A percentile compares a stretch with the other conserved stretches of the same genome.
These are phyloP conservation scores for Pseudonectria buxi DNA, from an alignment of 2,329 filamentous ascomycete genomes.

Conservation along the genomic window DNA sequence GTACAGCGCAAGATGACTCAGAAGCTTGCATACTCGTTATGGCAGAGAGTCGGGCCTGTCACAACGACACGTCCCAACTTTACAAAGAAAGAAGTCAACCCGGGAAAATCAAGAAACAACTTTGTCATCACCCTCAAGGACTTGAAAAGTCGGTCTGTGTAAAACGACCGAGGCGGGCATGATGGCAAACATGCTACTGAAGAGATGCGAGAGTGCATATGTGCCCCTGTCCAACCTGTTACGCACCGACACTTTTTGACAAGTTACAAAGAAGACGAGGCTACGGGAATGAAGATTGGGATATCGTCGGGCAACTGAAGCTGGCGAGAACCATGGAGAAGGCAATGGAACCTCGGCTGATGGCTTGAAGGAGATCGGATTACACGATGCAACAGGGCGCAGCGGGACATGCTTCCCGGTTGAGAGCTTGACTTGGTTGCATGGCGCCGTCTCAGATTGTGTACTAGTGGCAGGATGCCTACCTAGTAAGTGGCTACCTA, in stretches of 20 bases:
- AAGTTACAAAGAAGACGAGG: slow-evolving; percentile 3
- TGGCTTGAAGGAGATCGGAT: too few relatives aligned
- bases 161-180: slow-evolving; percentile 7
- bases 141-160: slow-evolving; percentile 12
- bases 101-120: slow-evolving; percentile 77
- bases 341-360: too few relatives aligned
- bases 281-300: too few relatives aligned
- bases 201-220: slow-evolving; percentile 14
- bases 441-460: slow-evolving; percentile 16
- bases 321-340: too few relatives aligned
- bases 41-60: slow-evolving; percentile 44
- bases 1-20: slow-evolving; percentile 64
- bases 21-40: slow-evolving; percentile 88
- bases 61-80: slow-evolving; percentile 15
- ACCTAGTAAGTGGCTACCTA: slow-evolving; percentile 17
- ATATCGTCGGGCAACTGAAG: too few relatives aligned
- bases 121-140: slow-evolving; percentile 69
- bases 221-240: slow-evolving; percentile 19
- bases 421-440: slow-evolving; percentile 15
- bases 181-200: slow-evolving; percentile 10
- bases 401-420: slow-evolving; percentile 14
- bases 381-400: slow-evolving; percentile 3
- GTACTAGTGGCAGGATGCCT: slow-evolving; percentile 11
- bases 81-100: slow-evolving; percentile 66
- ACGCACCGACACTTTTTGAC: slow-evolving; percentile 1